Evolutionary conservation across 257 asterid species (phyloP).

Genomic region (Nyctanthes arbortristis): DNA sequence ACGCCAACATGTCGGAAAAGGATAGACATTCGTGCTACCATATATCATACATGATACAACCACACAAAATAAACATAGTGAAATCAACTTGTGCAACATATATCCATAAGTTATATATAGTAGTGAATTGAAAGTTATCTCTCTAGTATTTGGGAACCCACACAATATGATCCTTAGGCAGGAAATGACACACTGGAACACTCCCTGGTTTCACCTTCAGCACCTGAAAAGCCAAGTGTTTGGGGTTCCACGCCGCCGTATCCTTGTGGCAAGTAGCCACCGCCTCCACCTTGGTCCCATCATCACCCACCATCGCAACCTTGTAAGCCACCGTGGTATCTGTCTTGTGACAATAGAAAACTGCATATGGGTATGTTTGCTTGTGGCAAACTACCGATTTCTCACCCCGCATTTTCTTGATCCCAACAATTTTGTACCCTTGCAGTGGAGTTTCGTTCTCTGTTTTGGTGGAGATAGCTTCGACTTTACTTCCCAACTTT

Average conservation of each 20-base stretch:
- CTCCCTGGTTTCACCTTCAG: conserved; percentile 87
- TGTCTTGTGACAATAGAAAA: conserved; percentile 79
- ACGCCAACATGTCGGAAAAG: too few species aligned
- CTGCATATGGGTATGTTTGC: conserved; percentile 65
- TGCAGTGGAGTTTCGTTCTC: conserved; percentile 27
- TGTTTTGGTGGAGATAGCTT: conserved; percentile 59
- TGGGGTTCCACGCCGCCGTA: conserved; percentile 86
- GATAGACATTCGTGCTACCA: too few species aligned
- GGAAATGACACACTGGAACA: conserved; percentile 88
- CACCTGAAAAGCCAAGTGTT: conserved; percentile 87
- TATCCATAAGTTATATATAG: too few species aligned
- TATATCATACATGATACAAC: too few species aligned
- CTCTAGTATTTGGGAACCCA: conserved; percentile 56
- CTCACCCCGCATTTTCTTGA: conserved; percentile 33
- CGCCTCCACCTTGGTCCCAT: conserved; percentile 68
- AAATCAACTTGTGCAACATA: too few species aligned
- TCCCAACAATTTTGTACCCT: conserved; percentile 39
- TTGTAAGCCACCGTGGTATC: conserved; percentile 45
- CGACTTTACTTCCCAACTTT: conserved; percentile 51
- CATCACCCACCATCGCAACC: conserved; percentile 52
- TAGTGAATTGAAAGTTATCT: too few species aligned
- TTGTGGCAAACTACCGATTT: conserved; percentile 69
- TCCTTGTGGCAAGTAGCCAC: conserved; percentile 80
- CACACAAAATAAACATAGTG: too few species aligned
- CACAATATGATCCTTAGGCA: conserved; percentile 84